Percentiles rank a stretch among this genome's conserved stretches.
These are phyloP conservation scores for Coemansia aciculifera DNA, from an alignment of 192 early-diverging fungal genomes.

Conservation along the genomic window DNA sequence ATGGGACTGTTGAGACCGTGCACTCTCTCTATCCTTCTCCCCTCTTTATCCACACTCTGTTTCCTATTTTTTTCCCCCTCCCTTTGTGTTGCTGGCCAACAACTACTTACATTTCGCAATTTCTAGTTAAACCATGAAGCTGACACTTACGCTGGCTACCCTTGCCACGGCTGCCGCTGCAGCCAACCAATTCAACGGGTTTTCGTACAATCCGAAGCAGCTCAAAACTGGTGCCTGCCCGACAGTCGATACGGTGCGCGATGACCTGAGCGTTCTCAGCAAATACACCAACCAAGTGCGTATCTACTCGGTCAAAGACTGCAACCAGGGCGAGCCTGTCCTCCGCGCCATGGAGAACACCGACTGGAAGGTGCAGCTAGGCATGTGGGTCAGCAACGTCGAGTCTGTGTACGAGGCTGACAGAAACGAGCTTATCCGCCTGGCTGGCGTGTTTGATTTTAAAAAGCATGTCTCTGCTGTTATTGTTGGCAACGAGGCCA, in stretches of 20 bases:
- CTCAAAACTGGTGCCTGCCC: conserved; percentile 60
- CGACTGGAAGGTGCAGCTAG: conserved; percentile 62
- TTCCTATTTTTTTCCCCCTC: neutral
- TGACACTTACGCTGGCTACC: conserved; percentile 22
- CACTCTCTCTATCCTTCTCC: neutral
- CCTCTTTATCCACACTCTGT: neutral
- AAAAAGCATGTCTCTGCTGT: conserved; percentile 57
- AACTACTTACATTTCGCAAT: neutral
- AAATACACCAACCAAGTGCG: conserved; percentile 60
- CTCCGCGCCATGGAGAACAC: conserved; percentile 63
- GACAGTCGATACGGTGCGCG: conserved; percentile 60
- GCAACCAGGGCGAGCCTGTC: conserved; percentile 61
- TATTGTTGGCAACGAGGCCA: conserved; percentile 65
- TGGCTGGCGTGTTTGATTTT: conserved; percentile 46
- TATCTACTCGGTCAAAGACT: conserved; percentile 66
- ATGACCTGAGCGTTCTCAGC: conserved; percentile 60
- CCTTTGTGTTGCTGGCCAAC: conserved; percentile 32
- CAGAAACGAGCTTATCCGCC: conserved; percentile 38
- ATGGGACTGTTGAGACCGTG: neutral
- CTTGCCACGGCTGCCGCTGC: conserved; percentile 28
- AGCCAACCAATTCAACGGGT: conserved; percentile 53
- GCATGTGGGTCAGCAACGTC: conserved; percentile 66
- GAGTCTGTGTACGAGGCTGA: conserved; percentile 46
- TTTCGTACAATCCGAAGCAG: conserved; percentile 62
- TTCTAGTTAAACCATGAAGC: conserved; percentile 27